Conservation (phyloP, 495 filamentous ascomycete species). For the Penicillium psychrofluorescens region DNA sequence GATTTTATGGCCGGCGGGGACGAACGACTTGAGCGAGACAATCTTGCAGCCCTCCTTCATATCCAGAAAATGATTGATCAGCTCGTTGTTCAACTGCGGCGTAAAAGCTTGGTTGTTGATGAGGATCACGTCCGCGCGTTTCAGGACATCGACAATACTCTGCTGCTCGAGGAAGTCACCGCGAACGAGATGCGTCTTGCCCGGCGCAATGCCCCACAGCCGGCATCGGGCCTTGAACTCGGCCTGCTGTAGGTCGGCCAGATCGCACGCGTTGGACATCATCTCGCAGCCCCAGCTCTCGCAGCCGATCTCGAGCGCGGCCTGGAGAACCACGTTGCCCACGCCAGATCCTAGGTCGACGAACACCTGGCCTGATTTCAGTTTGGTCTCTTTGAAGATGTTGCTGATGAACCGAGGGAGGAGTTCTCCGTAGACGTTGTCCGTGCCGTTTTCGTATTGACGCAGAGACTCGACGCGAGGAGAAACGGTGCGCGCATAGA, state of each 20-base stretch:
- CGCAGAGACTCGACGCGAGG: slow-evolving; percentile 74
- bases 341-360: slow-evolving; percentile 93
- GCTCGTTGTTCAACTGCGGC: slow-evolving; percentile 72
- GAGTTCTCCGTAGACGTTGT: slow-evolving; percentile 92
- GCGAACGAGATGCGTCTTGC: slow-evolving; percentile 68
- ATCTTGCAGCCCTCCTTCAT: slow-evolving; percentile 87
- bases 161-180: slow-evolving; percentile 79
- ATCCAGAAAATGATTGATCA: slow-evolving; percentile 88
- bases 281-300: slow-evolving; percentile 96
- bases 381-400: slow-evolving; percentile 68
- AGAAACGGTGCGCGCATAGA: slow-evolving; percentile 87
- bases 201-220: slow-evolving; percentile 80
- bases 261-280: slow-evolving; percentile 78
- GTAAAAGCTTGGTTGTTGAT: slow-evolving; percentile 98
- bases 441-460: slow-evolving; percentile 77
- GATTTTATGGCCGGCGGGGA: slow-evolving; percentile 62
- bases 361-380: slow-evolving; percentile 77
- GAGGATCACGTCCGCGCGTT: slow-evolving; percentile 82
- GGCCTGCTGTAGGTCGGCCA: slow-evolving; percentile 77
- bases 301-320: slow-evolving; percentile 86
- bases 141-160: slow-evolving; percentile 61
- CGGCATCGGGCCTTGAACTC: slow-evolving; percentile 80
- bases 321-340: slow-evolving; percentile 91
- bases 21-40: slow-evolving; percentile 77
- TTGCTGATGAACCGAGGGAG: slow-evolving; percentile 73